Base-by-base conservation (phyloP, 2,329 filamentous ascomycete species). In the Zymoseptoria brevis region DNA sequence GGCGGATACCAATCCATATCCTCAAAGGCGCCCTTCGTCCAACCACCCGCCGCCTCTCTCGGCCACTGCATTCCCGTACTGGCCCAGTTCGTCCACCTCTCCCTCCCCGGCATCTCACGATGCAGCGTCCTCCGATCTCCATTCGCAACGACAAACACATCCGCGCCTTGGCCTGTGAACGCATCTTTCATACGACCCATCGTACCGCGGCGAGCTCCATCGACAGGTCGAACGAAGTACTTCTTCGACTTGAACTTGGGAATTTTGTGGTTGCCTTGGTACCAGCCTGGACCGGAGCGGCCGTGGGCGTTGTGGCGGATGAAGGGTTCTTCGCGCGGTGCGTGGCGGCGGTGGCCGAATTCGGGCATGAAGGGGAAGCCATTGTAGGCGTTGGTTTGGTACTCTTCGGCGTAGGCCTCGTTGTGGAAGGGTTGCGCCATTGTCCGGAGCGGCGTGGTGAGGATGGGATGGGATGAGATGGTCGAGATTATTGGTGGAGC, bases 141-240 rank as follows among this genome's bases (percentile, higher is more conserved):
- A 54, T 68, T 73, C 49, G 72, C 71, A 2, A 73, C 67, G n/a
- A 79, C 66, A 62, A 75, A 76, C 45, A 80, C 75, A 57, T 80
- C 77, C 1, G 78, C 75, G 3, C 78, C 78, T 59, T 74, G 69
- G 55, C 71, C 69, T 1, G 65, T 68, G 22, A 78, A 45, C 19
- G 75, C 72, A 56, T 80, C 78, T 61, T 75, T 78, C 57, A 76
- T 62, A 16, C 78, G 69, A 8, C 76, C 75, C 60, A 69, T 67
- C 1, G 62, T 68, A 0, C 71, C 71, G 1, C 67, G 66, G 19
- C 73, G 70, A 49, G 72, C 74, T 29, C 76, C 75, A 60, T 80
- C 77, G 53, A 73, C 73, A 0, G 77, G 78, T 69, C 78, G 77
- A 13, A 77, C 71, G 59, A 73, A 77, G 67, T 75, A 74, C 53